Evolutionary conservation across 2,329 filamentous ascomycete genomes (phyloP).

Genomic region (Pyrenochaeta sp.): DNA sequence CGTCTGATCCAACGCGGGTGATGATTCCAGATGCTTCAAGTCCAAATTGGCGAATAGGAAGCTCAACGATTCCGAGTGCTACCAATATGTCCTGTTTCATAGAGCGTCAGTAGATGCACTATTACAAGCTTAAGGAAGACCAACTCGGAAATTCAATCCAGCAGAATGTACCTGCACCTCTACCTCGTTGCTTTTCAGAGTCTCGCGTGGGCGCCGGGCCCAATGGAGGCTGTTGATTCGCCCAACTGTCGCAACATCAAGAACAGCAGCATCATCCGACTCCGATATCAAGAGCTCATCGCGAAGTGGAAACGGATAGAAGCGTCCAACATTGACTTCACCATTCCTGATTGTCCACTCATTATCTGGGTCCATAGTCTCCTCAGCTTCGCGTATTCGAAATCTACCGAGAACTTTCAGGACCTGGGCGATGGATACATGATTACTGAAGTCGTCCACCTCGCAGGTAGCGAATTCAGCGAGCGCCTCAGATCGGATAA

Average conservation of each 20-base stretch:
- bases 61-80: background rate
- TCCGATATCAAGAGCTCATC: no score
- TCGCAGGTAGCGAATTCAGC: slow-evolving; percentile 37
- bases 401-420: slow-evolving; percentile 15
- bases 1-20: slow-evolving; percentile 11
- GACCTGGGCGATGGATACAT: background rate
- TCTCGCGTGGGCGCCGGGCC: no score
- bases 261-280: no score
- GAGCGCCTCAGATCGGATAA: slow-evolving; percentile 36
- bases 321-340: no score
- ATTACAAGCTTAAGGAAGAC: background rate
- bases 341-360: no score
- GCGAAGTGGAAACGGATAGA: no score
- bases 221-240: no score
- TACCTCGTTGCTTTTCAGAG: no score
- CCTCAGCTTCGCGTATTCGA: background rate
- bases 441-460: slow-evolving; percentile 7
- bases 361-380: no score
- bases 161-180: no score
- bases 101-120: background rate
- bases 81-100: background rate
- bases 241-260: no score
- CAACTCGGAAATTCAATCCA: no score
- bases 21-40: slow-evolving; percentile 29
- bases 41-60: background rate